phyloP scores from a whole-genome alignment of 1,139 yeast genomes.

The Nakaseomyces bracarensis region DNA sequence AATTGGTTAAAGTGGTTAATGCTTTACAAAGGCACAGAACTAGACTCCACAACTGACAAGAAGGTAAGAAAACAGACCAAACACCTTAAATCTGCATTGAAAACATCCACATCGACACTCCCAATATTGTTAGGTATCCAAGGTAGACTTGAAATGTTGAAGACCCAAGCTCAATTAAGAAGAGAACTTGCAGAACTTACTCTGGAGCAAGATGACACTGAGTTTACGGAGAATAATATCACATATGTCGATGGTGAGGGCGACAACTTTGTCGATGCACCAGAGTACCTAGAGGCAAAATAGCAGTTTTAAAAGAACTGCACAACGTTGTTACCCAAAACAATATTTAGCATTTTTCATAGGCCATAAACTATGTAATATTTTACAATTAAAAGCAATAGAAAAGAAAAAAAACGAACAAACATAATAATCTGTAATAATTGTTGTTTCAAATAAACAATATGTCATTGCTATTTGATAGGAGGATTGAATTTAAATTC shows the following conservation, averaged over 20 bases:
- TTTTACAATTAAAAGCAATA: too few species aligned
- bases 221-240: slow-evolving; percentile 26
- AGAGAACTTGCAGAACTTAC: slow-evolving; percentile 38
- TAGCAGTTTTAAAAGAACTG: background rate
- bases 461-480: too few species aligned
- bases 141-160: slow-evolving; percentile 71
- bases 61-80: slow-evolving; percentile 22
- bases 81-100: slow-evolving; percentile 24
- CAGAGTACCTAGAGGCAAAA: slow-evolving; percentile 14
- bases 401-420: too few species aligned
- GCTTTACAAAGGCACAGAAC: slow-evolving; percentile 13
- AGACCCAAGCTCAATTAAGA: slow-evolving; percentile 65
- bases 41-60: slow-evolving; percentile 15
- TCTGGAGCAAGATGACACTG: slow-evolving; percentile 13
- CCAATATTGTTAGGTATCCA: slow-evolving; percentile 75
- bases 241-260: slow-evolving; percentile 45
- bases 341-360: too few species aligned
- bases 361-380: too few species aligned
- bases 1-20: slow-evolving; percentile 29
- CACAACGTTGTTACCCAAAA: too few species aligned
- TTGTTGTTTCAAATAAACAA: too few species aligned
- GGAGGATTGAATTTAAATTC: too few species aligned
- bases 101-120: slow-evolving; percentile 31
- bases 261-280: slow-evolving; percentile 40
- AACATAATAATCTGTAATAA: too few species aligned